Percentiles rank a stretch among this genome's conserved stretches.
These are phyloP conservation scores for Mycosphaerelloides madeirae DNA, from an alignment of 2,329 filamentous ascomycete genomes.

Conservation along the genomic window DNA sequence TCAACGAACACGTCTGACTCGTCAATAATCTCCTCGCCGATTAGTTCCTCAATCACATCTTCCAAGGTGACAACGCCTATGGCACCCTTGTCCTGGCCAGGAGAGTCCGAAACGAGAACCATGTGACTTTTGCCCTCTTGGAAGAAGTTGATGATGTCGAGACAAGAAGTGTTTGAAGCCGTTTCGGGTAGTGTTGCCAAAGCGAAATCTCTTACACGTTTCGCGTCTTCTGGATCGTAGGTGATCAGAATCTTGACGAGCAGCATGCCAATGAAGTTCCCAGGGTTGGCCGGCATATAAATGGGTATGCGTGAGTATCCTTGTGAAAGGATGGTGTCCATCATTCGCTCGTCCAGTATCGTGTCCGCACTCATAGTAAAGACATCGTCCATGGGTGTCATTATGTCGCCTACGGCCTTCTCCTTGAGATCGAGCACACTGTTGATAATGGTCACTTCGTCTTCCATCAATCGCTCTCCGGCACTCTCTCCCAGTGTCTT, in stretches of 20 bases:
- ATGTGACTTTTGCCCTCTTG: constrained; percentile 99
- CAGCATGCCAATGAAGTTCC: constrained; percentile 95
- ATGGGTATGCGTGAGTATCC: constrained; percentile 97
- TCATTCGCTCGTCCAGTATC: constrained; percentile 84
- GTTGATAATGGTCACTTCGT: constrained; percentile 98
- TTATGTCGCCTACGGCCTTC: constrained; percentile 89
- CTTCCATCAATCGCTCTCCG: constrained; percentile 83
- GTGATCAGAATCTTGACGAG: constrained; percentile 98
- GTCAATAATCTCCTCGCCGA: constrained; percentile 99
- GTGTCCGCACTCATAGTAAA: constrained; percentile 97
- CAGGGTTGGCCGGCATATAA: constrained; percentile 73
- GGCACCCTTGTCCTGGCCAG: constrained; percentile 85
- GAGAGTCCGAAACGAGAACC: constrained; percentile 87
- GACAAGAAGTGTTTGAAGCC: constrained; percentile 86
- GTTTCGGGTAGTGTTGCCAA: constrained; percentile 94
- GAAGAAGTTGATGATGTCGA: constrained; percentile 99
- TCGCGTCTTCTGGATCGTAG: constrained; percentile 91
- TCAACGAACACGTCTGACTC: constrained; percentile 98
- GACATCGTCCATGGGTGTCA: constrained; percentile 98
- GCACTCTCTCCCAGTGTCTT: constrained; percentile 81
- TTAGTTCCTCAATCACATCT: constrained; percentile 97
- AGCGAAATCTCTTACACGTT: constrained; percentile 81
- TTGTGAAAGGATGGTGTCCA: constrained; percentile 87
- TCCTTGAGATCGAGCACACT: constrained; percentile 94
- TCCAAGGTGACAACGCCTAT: constrained; percentile 92